Conservation (phyloP, 495 filamentous ascomycete genomes). For the Hypoxylon perforatum region DNA sequence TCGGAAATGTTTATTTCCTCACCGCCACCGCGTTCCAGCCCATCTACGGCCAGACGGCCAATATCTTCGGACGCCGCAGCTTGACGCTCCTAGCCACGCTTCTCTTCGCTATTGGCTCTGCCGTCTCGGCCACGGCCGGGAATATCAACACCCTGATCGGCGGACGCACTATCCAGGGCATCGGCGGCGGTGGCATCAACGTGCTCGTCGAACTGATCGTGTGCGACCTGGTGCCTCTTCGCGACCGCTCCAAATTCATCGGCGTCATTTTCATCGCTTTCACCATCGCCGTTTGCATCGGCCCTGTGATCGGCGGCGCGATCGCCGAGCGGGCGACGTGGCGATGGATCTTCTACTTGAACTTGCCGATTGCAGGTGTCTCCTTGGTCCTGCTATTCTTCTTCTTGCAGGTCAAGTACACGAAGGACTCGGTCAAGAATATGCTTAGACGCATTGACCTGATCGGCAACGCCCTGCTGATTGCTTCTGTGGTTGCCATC, state of each 20-base stretch:
- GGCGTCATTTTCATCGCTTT: constrained; percentile 54
- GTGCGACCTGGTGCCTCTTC: constrained; percentile 52
- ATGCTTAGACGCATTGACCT: constrained; percentile 44
- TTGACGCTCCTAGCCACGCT: constrained; percentile 40
- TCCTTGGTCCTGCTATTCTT: constrained; percentile 64
- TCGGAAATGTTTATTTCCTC: constrained; percentile 1
- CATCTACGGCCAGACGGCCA: not conserved
- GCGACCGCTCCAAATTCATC: constrained; percentile 57
- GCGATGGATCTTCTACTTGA: constrained; percentile 75
- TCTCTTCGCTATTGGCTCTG: constrained; percentile 63
- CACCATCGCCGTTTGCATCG: constrained; percentile 42
- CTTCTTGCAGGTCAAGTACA: constrained; percentile 22
- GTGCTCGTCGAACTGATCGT: constrained; percentile 55
- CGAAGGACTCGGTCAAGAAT: constrained; percentile 51
- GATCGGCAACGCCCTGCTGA: constrained; percentile 50
- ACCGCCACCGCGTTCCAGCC: not conserved
- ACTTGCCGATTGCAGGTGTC: constrained; percentile 65
- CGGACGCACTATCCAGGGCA: constrained; percentile 55
- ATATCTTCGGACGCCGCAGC: not conserved
- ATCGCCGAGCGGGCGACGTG: constrained; percentile 62
- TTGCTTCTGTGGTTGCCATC: constrained; percentile 52
- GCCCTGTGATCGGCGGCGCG: constrained; percentile 68
- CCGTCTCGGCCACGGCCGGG: constrained; percentile 64
- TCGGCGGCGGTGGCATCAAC: constrained; percentile 61
- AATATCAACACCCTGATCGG: constrained; percentile 60